Base-by-base conservation (phyloP, 2,329 filamentous ascomycete species). In the Clonostachys solani region DNA sequence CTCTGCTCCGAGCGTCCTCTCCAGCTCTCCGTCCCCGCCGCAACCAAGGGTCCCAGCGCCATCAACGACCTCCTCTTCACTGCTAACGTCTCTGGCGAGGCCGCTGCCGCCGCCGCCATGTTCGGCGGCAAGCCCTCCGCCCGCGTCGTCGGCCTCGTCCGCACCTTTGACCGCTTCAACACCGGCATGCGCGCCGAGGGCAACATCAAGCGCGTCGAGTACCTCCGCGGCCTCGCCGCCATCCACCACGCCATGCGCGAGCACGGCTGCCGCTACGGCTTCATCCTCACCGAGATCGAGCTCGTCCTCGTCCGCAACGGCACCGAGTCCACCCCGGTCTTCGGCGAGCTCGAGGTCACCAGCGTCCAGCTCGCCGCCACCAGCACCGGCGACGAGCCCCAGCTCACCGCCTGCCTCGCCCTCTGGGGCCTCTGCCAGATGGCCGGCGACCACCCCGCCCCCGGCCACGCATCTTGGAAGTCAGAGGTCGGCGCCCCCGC, bases 231-330 rank as follows among this genome's bases (percentile, higher is more conserved):
- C 2, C 81, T 97, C 6, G 79, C 91, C 0, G 89, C 95, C 57
- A 74, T 96, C 41, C 92, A 97, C 68, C 82, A 89, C 62, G 84
- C 86, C 60, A 96, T 96, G 90, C 90, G 92, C 65, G 90, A 95
- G 69, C 89, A 96, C 69, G 84, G 85, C 55, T 95, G 89, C 63
- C 85, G 92, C 49, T 97, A 96, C 66, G 92, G 92, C 47, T 97
- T 96, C 74, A 92, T 97, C 66, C 83, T 96, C 61, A 96, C 90
- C 2, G 92, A 96, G 69, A 96, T 96, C 57, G 92, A 97, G 70
- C 83, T 96, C 9, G 85, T 96, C 37, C 84, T 94, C 56, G 90
- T 96, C 1, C 89, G 92, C 58, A 89, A 87, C 54, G 91, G 92
- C 45, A 80, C 63, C 56, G 85, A 77, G 59, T 69, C 76, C 38